Evolutionary conservation across 129 eudicot genomes (phyloP), one percentile per base, ranked within the genome.

Genomic region (Artemisia argyi): DNA sequence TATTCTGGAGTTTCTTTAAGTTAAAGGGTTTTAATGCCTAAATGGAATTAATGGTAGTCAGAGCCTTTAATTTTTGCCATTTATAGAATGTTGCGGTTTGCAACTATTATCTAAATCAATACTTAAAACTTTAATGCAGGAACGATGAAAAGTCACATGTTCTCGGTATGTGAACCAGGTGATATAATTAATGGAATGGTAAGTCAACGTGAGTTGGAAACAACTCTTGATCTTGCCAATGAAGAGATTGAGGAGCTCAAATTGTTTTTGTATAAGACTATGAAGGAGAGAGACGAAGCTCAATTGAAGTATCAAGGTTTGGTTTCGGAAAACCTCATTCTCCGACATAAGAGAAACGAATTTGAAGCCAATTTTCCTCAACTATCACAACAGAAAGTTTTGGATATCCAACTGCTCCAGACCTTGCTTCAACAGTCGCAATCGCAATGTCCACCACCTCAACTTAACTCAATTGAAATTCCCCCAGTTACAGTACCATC

Each of bases 361-460:
- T 50, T 82, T 11, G 76, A 69, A 71, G 66, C 81, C 22, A 61
- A 62, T 52, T 30, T 59, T 17, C 48, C 72, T 53, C 79, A 57
- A 66, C 72, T 60, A 57, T 53, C 78, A 14, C 69, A 48, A 47
- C 20, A 64, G 3, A 79, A 80, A 51, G 46, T 72, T 17, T 57
- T 49, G 6, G 89, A 81, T n/a, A 72, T 96, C 44, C 96, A 96
- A 17, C 79, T 89, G 10, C 94, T 92, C 12, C 96, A 89, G 49
- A 92, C 95, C 11, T 96, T 92, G 6, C 98, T 92, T 15, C 98
- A 96, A 16, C 91, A 85, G 60, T 92, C 96, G 22, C 22, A 89
- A 65, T 92, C 96, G 22, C 22, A 89, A 65, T 91, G 86, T 69
- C 98, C 98, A 11, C 98, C 98, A 0, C 98, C 98, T 1, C 94